Evolutionary conservation across 257 asterid genomes (phyloP).

Genomic region (Scutellaria baicalensis): DNA sequence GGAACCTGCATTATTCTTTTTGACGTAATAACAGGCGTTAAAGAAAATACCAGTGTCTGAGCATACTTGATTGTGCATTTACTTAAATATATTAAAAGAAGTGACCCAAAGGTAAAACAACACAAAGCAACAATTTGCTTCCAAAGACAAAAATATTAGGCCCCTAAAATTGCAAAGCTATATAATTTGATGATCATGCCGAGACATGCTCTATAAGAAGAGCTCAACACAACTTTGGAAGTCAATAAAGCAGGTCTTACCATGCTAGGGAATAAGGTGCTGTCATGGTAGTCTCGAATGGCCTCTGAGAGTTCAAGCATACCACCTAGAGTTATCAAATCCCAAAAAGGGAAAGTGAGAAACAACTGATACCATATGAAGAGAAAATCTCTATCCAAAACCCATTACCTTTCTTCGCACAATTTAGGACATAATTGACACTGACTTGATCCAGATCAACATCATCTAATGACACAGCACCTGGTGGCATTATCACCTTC

Average conservation of each 20-base stretch:
- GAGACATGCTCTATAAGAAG: not conserved
- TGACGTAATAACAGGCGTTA: slow-evolving; percentile 18
- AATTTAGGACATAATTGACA: slow-evolving; percentile 74
- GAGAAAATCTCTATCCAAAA: not conserved
- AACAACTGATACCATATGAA: not conserved
- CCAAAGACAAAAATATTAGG: not conserved
- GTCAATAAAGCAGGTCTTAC: slow-evolving; percentile 34
- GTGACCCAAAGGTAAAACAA: not conserved
- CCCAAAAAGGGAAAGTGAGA: slow-evolving; percentile 10
- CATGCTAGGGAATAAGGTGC: slow-evolving; percentile 77
- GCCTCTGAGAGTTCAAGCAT: slow-evolving; percentile 96
- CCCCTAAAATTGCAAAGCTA: not conserved
- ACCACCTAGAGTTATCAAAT: slow-evolving; percentile 42
- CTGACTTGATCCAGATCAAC: slow-evolving; percentile 99
- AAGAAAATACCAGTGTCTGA: not conserved
- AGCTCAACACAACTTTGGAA: slow-evolving; percentile 3
- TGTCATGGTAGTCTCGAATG: slow-evolving; percentile 85
- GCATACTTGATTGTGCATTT: not conserved
- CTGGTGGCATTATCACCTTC: slow-evolving; percentile 98
- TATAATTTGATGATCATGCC: not conserved
- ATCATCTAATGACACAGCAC: slow-evolving; percentile 93
- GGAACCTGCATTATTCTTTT: slow-evolving; percentile 81
- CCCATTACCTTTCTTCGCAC: slow-evolving; percentile 80
- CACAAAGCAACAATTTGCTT: not conserved
- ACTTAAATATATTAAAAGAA: not conserved